These are phyloP conservation scores for Colletotrichum destructivum DNA, from an alignment of 2,329 filamentous ascomycete species.

Conservation along the genomic window DNA sequence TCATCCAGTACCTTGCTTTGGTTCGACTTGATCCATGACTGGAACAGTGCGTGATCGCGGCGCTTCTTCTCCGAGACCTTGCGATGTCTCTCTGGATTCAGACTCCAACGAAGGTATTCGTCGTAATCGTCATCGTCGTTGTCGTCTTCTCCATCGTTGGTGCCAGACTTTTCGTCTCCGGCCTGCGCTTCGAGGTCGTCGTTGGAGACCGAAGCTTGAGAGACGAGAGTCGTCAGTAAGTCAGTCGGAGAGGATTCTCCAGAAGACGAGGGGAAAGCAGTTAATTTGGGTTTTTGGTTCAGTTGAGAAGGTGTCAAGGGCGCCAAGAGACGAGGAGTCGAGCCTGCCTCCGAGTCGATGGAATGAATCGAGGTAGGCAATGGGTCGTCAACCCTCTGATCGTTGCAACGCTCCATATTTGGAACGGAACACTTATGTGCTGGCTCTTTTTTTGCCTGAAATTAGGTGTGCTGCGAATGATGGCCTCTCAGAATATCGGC, in stretches of 20 bases:
- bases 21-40: conserved; percentile 57
- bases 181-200: background rate
- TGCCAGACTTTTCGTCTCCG: background rate
- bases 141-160: background rate
- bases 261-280: background rate
- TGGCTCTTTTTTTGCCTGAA: background rate
- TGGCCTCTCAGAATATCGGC: background rate
- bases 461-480: no score
- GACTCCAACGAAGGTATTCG: conserved; percentile 46
- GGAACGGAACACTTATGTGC: background rate
- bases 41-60: conserved; percentile 65
- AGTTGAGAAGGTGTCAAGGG: background rate
- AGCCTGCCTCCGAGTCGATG: background rate
- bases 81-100: conserved; percentile 52
- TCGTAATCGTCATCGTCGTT: conserved; percentile 26
- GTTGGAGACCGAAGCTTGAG: background rate
- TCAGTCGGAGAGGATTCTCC: no score
- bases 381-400: background rate
- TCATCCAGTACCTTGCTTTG: conserved; percentile 53
- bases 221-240: background rate
- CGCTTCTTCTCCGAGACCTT: conserved; percentile 64
- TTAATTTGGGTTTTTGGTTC: background rate
- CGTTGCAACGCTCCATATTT: conserved; percentile 3
- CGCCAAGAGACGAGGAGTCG: background rate
- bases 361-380: background rate